Evolutionary conservation across 2,329 filamentous ascomycete species (phyloP), one percentile per base, ranked within the genome.

Genomic region (Apiospora aurea): DNA sequence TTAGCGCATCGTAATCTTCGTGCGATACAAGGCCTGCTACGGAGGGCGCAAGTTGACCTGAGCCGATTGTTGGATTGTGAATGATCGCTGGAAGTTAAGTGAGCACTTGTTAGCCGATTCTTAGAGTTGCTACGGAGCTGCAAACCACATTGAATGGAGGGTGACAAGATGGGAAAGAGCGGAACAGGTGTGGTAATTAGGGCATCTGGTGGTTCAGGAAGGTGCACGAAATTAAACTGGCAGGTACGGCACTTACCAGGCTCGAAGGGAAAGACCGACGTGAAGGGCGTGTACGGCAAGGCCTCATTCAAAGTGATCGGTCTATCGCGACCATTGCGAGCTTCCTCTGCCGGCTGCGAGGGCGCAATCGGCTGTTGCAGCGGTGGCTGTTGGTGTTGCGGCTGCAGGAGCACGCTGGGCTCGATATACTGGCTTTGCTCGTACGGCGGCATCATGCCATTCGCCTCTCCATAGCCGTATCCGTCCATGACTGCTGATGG

Each of bases 241-340:
- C 71, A 72, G 70, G 73, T 71, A 24, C 57, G 34, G 4, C 34
- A 78, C 85, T 75, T 82, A 95, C 94, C 91, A 75, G 93, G 89
- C 80, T 93, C 90, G 81, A 96, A 94, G 2, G 94, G 93, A 70
- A 94, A 87, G 68, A 95, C 92, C 4, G 93, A 94, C 68, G 92
- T 93, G 79, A 96, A 92, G 34, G 94, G 94, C 69, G 93, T 94
- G 82, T 91, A 95, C n/a, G 93, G 92, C 66, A 96, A 85, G 43
- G 93, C 93, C 79, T 96, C 93, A 71, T 92, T 88, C 16, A 96
- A 88, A 4, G 88, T 88, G 78, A 91, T 90, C 1, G 90, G 86
- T 71, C 86, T 76, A 26, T 68, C n/a, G 49, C 26, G 57, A 46
- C 21, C 44, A 16, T 71, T 51, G 26, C 71, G 72, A 26, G 57